Conservation (phyloP, 768 basidiomycete genomes). For the Tulasnella calospora region DNA sequence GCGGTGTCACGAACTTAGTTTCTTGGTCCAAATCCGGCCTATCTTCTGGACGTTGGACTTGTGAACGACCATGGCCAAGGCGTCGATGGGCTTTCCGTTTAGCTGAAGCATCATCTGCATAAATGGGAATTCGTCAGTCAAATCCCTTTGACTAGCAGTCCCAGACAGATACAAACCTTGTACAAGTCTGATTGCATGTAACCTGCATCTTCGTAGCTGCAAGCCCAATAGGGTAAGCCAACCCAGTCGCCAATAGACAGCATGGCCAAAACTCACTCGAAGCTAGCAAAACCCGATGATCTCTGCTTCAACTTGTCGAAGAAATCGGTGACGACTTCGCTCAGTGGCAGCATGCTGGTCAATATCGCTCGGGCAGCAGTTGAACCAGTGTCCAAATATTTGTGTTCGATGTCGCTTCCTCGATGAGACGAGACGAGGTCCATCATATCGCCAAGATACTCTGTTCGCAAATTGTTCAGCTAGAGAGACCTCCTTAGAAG, state of each 20-base stretch:
- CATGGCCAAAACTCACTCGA: conserved; percentile 57
- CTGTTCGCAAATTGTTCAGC: conserved; percentile 38
- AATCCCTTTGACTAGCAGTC: background rate
- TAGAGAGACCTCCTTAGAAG: background rate
- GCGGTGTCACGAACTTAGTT: conserved; percentile 61
- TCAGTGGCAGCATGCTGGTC: conserved; percentile 77
- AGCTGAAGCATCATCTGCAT: conserved; percentile 82
- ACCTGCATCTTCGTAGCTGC: conserved; percentile 90
- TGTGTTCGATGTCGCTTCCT: conserved; percentile 76
- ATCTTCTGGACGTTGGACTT: conserved; percentile 67
- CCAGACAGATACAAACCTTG: conserved; percentile 51
- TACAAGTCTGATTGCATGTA: conserved; percentile 75
- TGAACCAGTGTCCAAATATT: conserved; percentile 60
- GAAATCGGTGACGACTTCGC: conserved; percentile 91
- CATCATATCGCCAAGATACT: conserved; percentile 95
- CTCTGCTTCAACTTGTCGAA: conserved; percentile 92
- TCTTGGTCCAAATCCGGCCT: conserved; percentile 82
- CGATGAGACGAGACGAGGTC: conserved; percentile 83
- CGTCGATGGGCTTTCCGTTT: conserved; percentile 86
- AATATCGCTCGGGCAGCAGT: conserved; percentile 67
- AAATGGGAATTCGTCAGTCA: background rate
- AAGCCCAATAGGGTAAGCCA: conserved; percentile 24
- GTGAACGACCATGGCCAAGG: conserved; percentile 88
- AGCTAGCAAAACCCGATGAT: conserved; percentile 86
- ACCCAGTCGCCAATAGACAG: background rate